A percentile compares a stretch with the other conserved stretches of the same genome.
Conservation (phyloP, 2,329 filamentous ascomycete species). For the Parasarocladium wereldwijsianum region DNA sequence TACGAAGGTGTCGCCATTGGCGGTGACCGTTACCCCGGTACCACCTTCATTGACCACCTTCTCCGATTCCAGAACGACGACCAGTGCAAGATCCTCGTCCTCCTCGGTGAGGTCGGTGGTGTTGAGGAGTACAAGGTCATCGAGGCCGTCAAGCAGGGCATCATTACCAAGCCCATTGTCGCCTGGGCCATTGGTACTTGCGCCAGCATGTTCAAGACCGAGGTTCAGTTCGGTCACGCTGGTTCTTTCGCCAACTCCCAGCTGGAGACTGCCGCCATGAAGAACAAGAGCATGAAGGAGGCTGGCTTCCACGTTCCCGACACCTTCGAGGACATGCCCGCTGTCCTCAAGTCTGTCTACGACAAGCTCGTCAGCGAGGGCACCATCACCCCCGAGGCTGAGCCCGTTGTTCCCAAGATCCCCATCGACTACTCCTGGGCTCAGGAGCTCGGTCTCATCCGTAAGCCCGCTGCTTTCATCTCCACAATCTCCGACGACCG, state of each 20-base stretch:
- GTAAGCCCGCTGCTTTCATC: constrained; percentile 99
- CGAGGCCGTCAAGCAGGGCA: constrained; percentile 85
- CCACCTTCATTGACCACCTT: constrained; percentile 98
- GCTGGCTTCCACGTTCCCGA: constrained; percentile 89
- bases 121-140: constrained; percentile 99
- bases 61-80: constrained; percentile 93
- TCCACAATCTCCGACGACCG: constrained; percentile 99
- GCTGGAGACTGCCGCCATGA: constrained; percentile 88
- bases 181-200: constrained; percentile 99
- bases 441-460: constrained; percentile 96
- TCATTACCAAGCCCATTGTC: constrained; percentile 96
- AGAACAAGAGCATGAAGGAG: constrained; percentile 95
- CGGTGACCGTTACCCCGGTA: constrained; percentile 96
- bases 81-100: constrained; percentile 90
- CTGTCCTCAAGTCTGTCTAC: constrained; percentile 66
- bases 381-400: constrained; percentile 69
- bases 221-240: constrained; percentile 98
- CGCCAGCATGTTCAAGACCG: constrained; percentile 99
- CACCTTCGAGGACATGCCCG: constrained; percentile 91
- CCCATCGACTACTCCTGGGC: constrained; percentile 99
- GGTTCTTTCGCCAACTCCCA: constrained; percentile 98
- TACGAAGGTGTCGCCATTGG: constrained; percentile 99
- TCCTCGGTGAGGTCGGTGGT: constrained; percentile 97
- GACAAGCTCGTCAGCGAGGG: constrained; percentile 74
- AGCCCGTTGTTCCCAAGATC: constrained; percentile 95